These are phyloP conservation scores for Chlamydomonas eustigma DNA, from an alignment of 139 green algal genomes.

Conservation along the genomic window DNA sequence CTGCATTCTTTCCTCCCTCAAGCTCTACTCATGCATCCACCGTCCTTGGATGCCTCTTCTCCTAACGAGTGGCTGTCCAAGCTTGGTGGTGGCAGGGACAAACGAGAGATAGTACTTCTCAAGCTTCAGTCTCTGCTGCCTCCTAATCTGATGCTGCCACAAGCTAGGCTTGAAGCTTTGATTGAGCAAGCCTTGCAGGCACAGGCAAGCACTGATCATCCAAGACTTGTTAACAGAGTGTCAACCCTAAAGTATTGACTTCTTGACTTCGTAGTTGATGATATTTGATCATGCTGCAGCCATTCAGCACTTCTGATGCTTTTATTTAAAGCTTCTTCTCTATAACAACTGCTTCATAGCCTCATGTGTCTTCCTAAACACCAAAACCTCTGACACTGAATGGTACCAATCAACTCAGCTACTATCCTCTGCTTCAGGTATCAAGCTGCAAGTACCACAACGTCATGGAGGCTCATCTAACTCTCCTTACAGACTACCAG, in stretches of 20 bases:
- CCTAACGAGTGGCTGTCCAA: not conserved
- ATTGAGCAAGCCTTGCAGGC: constrained; percentile 11
- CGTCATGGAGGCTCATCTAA: constrained; percentile 29
- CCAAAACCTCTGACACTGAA: too few relatives aligned
- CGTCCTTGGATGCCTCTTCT: not conserved
- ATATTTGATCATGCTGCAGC: too few relatives aligned
- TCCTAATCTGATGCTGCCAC: constrained; percentile 8
- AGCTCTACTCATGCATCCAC: not conserved
- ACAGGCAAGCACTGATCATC: not conserved
- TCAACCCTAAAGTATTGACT: too few relatives aligned
- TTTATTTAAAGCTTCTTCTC: too few relatives aligned
- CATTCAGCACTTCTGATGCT: too few relatives aligned
- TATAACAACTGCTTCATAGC: too few relatives aligned
- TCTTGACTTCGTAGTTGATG: too few relatives aligned
- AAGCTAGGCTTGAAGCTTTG: not conserved
- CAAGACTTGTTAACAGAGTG: too few relatives aligned
- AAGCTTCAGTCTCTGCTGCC: constrained; percentile 8
- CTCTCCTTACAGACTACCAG: constrained; percentile 70
- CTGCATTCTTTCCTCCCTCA: not conserved
- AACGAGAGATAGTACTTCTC: not conserved
- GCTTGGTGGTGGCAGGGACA: not conserved
- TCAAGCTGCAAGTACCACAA: constrained; percentile 68
- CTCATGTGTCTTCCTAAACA: too few relatives aligned
- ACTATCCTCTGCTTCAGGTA: constrained; percentile 30
- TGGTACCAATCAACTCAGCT: too few relatives aligned